Conservation (phyloP, 805 yeast species). For the Isabelozyma rhagii region DNA sequence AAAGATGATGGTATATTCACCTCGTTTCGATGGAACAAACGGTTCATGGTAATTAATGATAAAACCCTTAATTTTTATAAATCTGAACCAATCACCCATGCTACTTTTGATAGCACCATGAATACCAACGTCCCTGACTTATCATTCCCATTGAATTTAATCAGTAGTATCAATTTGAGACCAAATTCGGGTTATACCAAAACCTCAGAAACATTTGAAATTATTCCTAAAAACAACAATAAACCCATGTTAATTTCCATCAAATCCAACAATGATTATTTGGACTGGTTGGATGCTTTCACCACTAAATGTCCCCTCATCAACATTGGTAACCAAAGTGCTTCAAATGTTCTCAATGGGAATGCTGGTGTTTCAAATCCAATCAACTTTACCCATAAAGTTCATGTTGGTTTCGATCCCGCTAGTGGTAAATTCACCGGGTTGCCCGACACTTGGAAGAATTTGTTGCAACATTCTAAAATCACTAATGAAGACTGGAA, state of each 20-base stretch:
- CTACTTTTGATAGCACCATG: conserved; percentile 30
- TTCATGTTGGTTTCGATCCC: conserved; percentile 84
- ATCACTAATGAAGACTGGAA: conserved; percentile 62
- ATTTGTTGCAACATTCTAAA: conserved; percentile 53
- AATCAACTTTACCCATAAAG: conserved; percentile 90
- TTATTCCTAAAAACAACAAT: conserved; percentile 50
- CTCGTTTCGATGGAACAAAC: conserved; percentile 89
- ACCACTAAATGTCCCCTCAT: conserved; percentile 71
- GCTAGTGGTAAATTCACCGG: conserved; percentile 59
- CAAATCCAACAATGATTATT: conserved; percentile 73
- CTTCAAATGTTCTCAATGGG: conserved; percentile 14
- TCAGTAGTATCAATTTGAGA: conserved; percentile 52
- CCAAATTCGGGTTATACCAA: conserved; percentile 45
- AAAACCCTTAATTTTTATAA: conserved; percentile 73
- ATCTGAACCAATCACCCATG: conserved; percentile 43
- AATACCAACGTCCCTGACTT: conserved; percentile 25
- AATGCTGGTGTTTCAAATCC: conserved; percentile 76
- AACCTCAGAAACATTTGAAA: conserved; percentile 66
- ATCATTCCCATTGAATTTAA: conserved; percentile 36
- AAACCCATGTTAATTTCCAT: conserved; percentile 73
- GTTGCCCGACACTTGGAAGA: conserved; percentile 57
- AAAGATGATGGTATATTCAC: conserved; percentile 86
- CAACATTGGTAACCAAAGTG: conserved; percentile 25
- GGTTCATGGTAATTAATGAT: conserved; percentile 76
- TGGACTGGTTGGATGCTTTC: conserved; percentile 89